Percentiles rank a stretch among this genome's conserved stretches.
These are phyloP conservation scores for Nemophila menziesii DNA, from an alignment of 257 asterid genomes.

Conservation along the genomic window DNA sequence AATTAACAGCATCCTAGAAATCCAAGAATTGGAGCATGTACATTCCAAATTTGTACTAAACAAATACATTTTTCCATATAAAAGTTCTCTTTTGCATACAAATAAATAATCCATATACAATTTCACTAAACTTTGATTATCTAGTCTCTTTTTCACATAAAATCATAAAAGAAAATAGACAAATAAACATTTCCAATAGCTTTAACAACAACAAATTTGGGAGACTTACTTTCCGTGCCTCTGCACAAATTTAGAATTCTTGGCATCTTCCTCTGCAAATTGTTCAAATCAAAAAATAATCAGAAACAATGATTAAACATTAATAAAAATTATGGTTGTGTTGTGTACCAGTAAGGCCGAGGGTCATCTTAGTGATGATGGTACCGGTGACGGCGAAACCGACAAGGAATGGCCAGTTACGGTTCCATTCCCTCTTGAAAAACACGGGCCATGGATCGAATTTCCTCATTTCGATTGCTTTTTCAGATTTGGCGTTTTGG, in stretches of 20 bases:
- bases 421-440: constrained; percentile 25
- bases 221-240: constrained; percentile 19
- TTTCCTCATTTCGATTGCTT: constrained; percentile 16
- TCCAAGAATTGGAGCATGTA: not conserved
- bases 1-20: not conserved
- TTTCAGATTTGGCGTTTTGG: not conserved
- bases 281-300: constrained; percentile 1
- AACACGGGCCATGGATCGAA: constrained; percentile 31
- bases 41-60: not conserved
- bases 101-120: not conserved
- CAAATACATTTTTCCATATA: not conserved
- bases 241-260: constrained; percentile 23
- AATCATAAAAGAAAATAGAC: no score
- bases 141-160: no score
- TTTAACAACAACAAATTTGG: not conserved
- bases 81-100: not conserved
- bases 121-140: not conserved
- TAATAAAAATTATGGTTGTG: not conserved
- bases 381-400: constrained; percentile 31
- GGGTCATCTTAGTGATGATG: constrained; percentile 22
- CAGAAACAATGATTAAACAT: not conserved
- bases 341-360: constrained; percentile 22
- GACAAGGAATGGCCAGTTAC: constrained; percentile 27
- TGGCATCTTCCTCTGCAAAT: constrained; percentile 27
- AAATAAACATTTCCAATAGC: not conserved